Conservation (phyloP, 208 protist genomes). For the Trypanosoma brucei region DNA sequence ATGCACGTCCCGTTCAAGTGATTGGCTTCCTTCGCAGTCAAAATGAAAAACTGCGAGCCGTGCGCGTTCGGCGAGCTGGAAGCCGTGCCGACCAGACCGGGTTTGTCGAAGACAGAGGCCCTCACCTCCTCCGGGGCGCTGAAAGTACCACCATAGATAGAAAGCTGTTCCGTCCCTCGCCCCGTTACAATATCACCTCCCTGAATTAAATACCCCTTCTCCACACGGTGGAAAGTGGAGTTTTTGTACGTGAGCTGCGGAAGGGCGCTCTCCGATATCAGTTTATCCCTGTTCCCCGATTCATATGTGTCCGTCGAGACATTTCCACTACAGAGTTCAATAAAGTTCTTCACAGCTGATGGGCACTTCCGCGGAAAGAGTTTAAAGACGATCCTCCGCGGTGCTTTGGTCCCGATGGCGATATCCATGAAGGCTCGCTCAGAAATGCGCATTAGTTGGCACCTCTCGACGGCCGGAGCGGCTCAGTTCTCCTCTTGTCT, state of each 20-base stretch:
- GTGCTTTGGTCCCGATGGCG: constrained; percentile 40
- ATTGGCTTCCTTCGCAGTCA: constrained; percentile 57
- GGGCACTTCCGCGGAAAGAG: constrained; percentile 76
- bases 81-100: constrained; percentile 96
- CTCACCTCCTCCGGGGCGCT: constrained; percentile 95
- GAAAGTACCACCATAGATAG: constrained; percentile 95
- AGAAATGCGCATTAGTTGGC: not conserved
- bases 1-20: constrained; percentile 93
- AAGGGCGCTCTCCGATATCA: constrained; percentile 9
- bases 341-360: constrained; percentile 80
- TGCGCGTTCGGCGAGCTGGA: constrained; percentile 97
- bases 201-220: constrained; percentile 89
- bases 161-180: constrained; percentile 93
- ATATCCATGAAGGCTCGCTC: constrained; percentile 77
- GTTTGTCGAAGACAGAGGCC: constrained; percentile 67
- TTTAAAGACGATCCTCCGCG: constrained; percentile 71
- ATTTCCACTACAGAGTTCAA: constrained; percentile 84
- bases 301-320: constrained; percentile 27
- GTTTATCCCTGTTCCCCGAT: not conserved
- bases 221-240: constrained; percentile 91
- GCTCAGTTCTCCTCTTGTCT: not conserved
- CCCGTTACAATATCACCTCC: constrained; percentile 80
- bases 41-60: constrained; percentile 91
- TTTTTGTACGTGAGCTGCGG: constrained; percentile 88
- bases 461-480: not conserved